These are phyloP conservation scores for Exophiala mesophila DNA, from an alignment of 2,329 filamentous ascomycete genomes.

Conservation along the genomic window DNA sequence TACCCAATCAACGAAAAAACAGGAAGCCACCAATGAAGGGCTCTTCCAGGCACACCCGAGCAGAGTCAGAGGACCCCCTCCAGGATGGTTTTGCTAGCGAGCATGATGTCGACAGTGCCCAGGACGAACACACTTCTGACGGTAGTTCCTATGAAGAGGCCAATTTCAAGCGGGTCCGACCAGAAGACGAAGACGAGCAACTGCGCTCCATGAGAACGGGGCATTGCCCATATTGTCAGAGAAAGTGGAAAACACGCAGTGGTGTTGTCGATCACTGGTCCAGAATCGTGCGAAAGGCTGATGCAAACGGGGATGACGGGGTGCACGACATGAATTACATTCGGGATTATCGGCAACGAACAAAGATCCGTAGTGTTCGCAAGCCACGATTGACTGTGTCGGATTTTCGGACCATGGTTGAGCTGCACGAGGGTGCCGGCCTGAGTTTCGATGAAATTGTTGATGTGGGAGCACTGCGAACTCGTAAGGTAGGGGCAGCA, in stretches of 20 bases:
- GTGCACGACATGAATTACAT: constrained; percentile 23
- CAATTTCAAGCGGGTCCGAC: background rate
- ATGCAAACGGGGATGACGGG: constrained; percentile 14
- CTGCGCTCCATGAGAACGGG: constrained; percentile 16
- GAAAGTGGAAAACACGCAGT: constrained; percentile 10
- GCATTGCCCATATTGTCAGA: constrained; percentile 22
- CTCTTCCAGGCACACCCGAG: constrained; percentile 4
- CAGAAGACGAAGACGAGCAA: constrained; percentile 11
- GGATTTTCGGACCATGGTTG: constrained; percentile 23
- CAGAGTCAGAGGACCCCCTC: constrained; percentile 26
- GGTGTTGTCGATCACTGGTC: constrained; percentile 21
- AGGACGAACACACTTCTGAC: constrained; percentile 3
- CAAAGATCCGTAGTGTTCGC: background rate
- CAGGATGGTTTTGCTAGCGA: constrained; percentile 19
- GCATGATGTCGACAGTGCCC: constrained; percentile 3
- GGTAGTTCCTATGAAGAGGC: constrained; percentile 1
- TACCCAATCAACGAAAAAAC: constrained; percentile 1
- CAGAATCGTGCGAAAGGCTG: constrained; percentile 11
- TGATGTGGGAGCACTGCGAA: constrained; percentile 12
- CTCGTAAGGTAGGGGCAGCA: constrained; percentile 10
- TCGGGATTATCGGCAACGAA: constrained; percentile 11
- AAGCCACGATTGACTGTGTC: constrained; percentile 12
- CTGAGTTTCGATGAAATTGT: constrained; percentile 24
- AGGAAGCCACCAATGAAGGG: background rate
- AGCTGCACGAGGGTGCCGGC: constrained; percentile 23